These are phyloP conservation scores for Wickerhamomyces silvicola DNA, from an alignment of 805 yeast species.

Conservation along the genomic window DNA sequence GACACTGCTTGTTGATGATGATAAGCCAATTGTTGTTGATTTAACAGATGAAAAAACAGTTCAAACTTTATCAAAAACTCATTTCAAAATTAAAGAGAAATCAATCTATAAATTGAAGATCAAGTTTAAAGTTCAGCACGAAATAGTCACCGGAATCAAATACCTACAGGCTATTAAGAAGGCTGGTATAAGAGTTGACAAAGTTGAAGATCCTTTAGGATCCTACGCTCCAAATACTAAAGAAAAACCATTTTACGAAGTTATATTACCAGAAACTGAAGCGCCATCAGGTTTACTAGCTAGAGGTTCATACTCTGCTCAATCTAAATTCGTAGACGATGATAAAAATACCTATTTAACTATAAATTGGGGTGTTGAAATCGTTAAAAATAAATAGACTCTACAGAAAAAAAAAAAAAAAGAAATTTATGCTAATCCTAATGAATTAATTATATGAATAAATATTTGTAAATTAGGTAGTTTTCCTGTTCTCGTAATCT, in stretches of 20 bases:
- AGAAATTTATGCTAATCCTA: neutral
- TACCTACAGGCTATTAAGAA: constrained; percentile 82
- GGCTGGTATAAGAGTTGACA: constrained; percentile 83
- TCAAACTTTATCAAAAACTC: constrained; percentile 51
- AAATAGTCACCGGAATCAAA: constrained; percentile 83
- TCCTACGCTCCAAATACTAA: constrained; percentile 84
- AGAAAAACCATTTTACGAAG: constrained; percentile 72
- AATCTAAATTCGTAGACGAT: constrained; percentile 80
- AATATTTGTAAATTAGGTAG: no score
- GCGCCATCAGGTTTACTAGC: constrained; percentile 90
- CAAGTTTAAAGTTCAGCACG: constrained; percentile 81
- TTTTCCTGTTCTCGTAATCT: no score
- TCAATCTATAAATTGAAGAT: constrained; percentile 66
- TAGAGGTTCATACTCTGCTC: constrained; percentile 78
- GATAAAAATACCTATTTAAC: constrained; percentile 69
- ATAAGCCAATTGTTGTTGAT: constrained; percentile 62
- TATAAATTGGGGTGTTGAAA: constrained; percentile 81
- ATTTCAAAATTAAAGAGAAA: constrained; percentile 74
- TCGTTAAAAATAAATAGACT: constrained; percentile 49
- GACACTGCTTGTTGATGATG: constrained; percentile 63
- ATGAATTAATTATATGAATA: neutral
- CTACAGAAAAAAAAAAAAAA: no score
- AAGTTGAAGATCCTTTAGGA: constrained; percentile 82
- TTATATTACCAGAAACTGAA: constrained; percentile 59
- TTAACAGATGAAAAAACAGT: constrained; percentile 57